These are phyloP conservation scores for Niveomyces coronatus DNA, from an alignment of 2,329 filamentous ascomycete genomes.

Conservation along the genomic window DNA sequence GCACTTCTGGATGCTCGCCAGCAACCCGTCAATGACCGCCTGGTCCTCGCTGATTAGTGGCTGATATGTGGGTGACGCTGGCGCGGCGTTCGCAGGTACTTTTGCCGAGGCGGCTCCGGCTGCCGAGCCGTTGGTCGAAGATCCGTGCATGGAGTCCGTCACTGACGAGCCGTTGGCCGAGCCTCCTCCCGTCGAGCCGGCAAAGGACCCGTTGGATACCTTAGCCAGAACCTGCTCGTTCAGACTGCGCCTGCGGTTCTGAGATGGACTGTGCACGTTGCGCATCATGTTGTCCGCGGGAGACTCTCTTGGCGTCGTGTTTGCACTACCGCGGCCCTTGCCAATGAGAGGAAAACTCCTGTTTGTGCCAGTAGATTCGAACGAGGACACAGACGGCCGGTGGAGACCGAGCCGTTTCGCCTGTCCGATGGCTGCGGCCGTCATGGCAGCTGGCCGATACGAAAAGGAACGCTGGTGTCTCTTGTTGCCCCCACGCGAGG, in stretches of 20 bases:
- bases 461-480: conserved; percentile 12
- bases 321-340: conserved; percentile 35
- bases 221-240: conserved; percentile 4
- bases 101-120: not conserved
- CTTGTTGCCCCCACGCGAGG: conserved; percentile 8
- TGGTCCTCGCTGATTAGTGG: conserved; percentile 46
- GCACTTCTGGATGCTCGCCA: conserved; percentile 49
- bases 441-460: conserved; percentile 2
- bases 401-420: conserved; percentile 25
- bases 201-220: not conserved
- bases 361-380: conserved; percentile 48
- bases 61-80: conserved; percentile 31
- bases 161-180: conserved; percentile 3
- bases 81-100: conserved; percentile 24
- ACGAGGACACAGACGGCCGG: conserved; percentile 46
- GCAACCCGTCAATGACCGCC: conserved; percentile 47
- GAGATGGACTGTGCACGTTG: not conserved
- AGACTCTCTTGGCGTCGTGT: conserved; percentile 38
- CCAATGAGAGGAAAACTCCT: conserved; percentile 53
- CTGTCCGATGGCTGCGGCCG: not conserved
- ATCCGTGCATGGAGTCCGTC: not conserved
- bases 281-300: conserved; percentile 37
- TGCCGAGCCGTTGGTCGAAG: not conserved
- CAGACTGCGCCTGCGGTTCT: conserved; percentile 5
- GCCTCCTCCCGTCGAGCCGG: not conserved